Evolutionary conservation across 2,329 filamentous ascomycete genomes (phyloP), one percentile per base, ranked within the genome.

Genomic region (Cercospora beticola): DNA sequence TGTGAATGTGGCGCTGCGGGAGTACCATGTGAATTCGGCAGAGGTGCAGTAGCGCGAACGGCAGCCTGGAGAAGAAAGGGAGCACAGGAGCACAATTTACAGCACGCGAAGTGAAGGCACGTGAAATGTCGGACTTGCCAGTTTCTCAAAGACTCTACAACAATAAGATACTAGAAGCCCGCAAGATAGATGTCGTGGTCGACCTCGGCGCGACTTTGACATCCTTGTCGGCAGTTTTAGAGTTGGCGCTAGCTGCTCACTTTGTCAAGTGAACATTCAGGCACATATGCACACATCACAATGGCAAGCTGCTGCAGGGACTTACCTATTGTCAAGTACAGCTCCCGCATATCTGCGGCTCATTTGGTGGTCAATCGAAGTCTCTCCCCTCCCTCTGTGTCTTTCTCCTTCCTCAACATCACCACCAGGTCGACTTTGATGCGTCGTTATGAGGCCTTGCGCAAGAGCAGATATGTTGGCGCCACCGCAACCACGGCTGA

Each of bases 251-350:
- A 21, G 46, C 46, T 23, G 46, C 46, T 52, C 18, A 52, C 10
- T 49, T 23, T 52, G 46, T 52, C 46, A 52, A 52, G 46, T 52
- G 46, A 52, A 52, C 18, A 6, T 21, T 4, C 3, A 21, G 14
- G 46, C 46, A 21, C 18, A 52, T 21, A 52, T 52, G 46, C 46
- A 52, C 46, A 52, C 46, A 52, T 52, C 9, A 61, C 58, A 61
- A 61, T 61, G 18, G 58, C 12, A 40, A 43, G 58, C 58, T 61
- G 31, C 31, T 61, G 58, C 58, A 36, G 58, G 57, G 58, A 23
- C 26, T 4, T 14, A n/a, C 31, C 16, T 61, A 61, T 61, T 61
- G 58, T 61, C 21, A 61, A 33, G 18, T 36, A 33, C 58, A 61
- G 58, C 58, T 40, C 31, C 30, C 31, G 16, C 31, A 26, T 10